Evolutionary conservation across 73 alveolate species (phyloP).

Genomic region (Stentor roeselii): DNA sequence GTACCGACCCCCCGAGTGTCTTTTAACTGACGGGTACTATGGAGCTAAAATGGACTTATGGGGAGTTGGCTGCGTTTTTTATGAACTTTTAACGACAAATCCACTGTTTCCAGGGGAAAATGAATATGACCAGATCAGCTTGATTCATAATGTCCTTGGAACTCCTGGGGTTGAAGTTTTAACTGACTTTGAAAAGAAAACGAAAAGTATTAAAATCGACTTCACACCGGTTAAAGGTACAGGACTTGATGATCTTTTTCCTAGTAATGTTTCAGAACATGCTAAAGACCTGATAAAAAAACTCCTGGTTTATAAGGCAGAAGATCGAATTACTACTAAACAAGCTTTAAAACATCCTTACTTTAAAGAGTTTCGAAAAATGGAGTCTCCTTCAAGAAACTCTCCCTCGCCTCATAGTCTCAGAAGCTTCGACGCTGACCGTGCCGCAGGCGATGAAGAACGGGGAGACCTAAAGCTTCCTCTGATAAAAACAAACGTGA

Average conservation of each 20-base stretch:
- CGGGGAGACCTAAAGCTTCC: conserved; percentile 31
- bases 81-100: conserved; percentile 89
- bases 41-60: conserved; percentile 98
- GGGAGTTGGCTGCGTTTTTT: conserved; percentile 99
- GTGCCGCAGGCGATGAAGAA: conserved; percentile 47
- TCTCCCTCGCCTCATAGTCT: conserved; percentile 6
- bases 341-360: conserved; percentile 83
- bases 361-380: conserved; percentile 70
- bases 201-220: conserved; percentile 41
- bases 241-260: conserved; percentile 36
- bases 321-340: conserved; percentile 85
- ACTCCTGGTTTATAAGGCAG: conserved; percentile 83
- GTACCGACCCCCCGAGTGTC: conserved; percentile 91
- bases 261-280: conserved; percentile 57
- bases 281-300: conserved; percentile 54
- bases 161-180: conserved; percentile 83
- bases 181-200: conserved; percentile 64
- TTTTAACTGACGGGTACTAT: conserved; percentile 98
- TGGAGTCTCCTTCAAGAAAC: conserved; percentile 26
- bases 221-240: conserved; percentile 43
- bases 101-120: conserved; percentile 94
- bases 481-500: conserved; percentile 20
- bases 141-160: conserved; percentile 89
- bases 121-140: conserved; percentile 91
- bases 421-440: conserved; percentile 32